A percentile compares a stretch with the other conserved stretches of the same genome.
These are phyloP conservation scores for Leccinum sublutescens DNA, from an alignment of 768 basidiomycete species.

Conservation along the genomic window DNA sequence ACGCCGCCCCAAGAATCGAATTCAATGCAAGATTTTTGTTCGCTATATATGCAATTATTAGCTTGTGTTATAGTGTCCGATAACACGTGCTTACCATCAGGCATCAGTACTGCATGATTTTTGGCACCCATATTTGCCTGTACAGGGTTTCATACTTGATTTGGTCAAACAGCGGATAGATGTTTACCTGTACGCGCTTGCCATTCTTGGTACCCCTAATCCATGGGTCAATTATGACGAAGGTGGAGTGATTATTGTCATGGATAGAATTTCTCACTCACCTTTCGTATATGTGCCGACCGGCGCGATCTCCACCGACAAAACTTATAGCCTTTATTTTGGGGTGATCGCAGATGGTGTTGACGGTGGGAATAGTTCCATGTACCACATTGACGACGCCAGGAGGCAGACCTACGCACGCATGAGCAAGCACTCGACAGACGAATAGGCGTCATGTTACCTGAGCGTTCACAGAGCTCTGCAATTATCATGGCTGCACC, in stretches of 20 bases:
- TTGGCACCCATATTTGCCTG: slow-evolving; percentile 91
- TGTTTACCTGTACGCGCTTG: slow-evolving; percentile 78
- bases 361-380: slow-evolving; percentile 86
- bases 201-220: slow-evolving; percentile 77
- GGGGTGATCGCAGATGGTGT: slow-evolving; percentile 90
- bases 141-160: slow-evolving; percentile 1
- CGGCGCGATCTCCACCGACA: slow-evolving; percentile 91
- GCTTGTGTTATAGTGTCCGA: background rate
- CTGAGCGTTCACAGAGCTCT: slow-evolving; percentile 87
- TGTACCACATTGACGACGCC: slow-evolving; percentile 94
- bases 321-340: slow-evolving; percentile 93
- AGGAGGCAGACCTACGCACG: slow-evolving; percentile 59
- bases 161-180: background rate
- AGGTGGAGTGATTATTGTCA: slow-evolving; percentile 1
- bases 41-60: slow-evolving; percentile 42
- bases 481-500: slow-evolving; percentile 98
- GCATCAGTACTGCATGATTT: slow-evolving; percentile 92
- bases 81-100: slow-evolving; percentile 63
- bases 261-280: slow-evolving; percentile 21
- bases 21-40: slow-evolving; percentile 92
- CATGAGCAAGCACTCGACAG: background rate
- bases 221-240: slow-evolving; percentile 6
- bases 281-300: slow-evolving; percentile 92
- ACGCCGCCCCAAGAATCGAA: slow-evolving; percentile 90
- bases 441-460: slow-evolving; percentile 25